Evolutionary conservation across 2,329 filamentous ascomycete species (phyloP).

Genomic region (Diaporthe longicolla): DNA sequence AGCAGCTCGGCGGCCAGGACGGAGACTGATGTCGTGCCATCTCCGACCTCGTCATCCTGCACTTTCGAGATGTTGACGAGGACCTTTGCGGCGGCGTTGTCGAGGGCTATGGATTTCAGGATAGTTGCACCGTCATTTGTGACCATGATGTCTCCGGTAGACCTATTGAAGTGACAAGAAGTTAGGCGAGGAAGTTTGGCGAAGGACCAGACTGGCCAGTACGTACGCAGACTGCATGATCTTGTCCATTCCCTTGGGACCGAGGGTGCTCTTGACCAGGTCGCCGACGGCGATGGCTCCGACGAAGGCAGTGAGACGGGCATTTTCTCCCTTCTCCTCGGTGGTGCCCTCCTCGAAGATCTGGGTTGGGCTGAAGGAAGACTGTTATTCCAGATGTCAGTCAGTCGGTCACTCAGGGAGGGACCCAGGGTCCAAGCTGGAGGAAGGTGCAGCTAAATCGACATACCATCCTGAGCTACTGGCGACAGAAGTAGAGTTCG

Average conservation of each 20-base stretch:
- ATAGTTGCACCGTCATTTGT: conserved; percentile 99
- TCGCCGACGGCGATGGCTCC: conserved; percentile 98
- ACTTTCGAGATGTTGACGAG: conserved; percentile 99
- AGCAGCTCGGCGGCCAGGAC: conserved; percentile 95
- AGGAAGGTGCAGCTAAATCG: not conserved
- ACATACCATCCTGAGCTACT: conserved; percentile 39
- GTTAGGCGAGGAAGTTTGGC: not conserved
- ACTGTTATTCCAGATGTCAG: conserved; percentile 48
- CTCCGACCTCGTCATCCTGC: conserved; percentile 98
- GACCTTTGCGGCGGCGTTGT: conserved; percentile 98
- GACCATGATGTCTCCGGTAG: conserved; percentile 96
- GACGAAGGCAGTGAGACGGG: conserved; percentile 96
- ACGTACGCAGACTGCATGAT: conserved; percentile 94
- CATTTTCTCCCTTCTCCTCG: conserved; percentile 99
- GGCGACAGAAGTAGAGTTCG: too few relatives aligned
- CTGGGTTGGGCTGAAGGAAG: conserved; percentile 89
- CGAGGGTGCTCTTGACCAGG: conserved; percentile 95
- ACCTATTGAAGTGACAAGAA: conserved; percentile 65
- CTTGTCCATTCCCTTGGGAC: conserved; percentile 99
- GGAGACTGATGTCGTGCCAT: conserved; percentile 97
- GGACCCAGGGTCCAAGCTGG: not conserved
- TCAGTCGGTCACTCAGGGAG: not conserved
- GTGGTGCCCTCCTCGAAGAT: conserved; percentile 98
- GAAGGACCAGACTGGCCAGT: conserved; percentile 39
- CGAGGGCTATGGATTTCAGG: conserved; percentile 96